Conservation (phyloP, 164 flowering plant species). For the Pachysandra terminalis region DNA sequence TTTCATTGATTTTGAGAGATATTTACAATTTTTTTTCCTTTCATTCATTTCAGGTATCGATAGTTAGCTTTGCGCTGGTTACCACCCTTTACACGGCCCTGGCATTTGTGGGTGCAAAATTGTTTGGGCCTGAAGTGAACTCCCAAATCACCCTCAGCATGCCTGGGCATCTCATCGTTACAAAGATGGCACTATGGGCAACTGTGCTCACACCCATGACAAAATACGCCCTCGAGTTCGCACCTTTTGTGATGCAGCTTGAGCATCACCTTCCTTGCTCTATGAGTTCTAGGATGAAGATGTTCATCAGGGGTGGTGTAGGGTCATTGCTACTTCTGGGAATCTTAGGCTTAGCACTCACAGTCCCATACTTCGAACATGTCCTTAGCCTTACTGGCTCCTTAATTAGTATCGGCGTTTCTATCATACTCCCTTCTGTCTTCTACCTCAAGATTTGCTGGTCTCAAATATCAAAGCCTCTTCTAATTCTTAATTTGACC, state of each 20-base stretch:
- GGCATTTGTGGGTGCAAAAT: conserved; percentile 70
- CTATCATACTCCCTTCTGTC: conserved; percentile 54
- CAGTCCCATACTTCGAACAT: conserved; percentile 64
- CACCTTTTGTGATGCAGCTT: conserved; percentile 69
- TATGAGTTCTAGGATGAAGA: conserved; percentile 35
- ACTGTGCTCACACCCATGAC: conserved; percentile 86
- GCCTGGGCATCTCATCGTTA: conserved; percentile 48
- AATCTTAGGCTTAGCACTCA: conserved; percentile 58
- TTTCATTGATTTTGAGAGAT: too few species aligned
- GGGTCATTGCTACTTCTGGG: conserved; percentile 52
- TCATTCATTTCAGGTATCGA: conserved; percentile 47
- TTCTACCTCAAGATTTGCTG: conserved; percentile 65
- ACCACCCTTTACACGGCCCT: conserved; percentile 52
- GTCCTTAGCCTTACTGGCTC: conserved; percentile 84
- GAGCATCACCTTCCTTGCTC: conserved; percentile 48
- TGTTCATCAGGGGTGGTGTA: conserved; percentile 38
- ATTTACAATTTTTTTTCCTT: neutral
- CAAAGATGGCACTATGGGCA: conserved; percentile 81
- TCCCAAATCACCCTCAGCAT: conserved; percentile 82
- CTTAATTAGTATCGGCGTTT: conserved; percentile 54
- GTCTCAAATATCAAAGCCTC: conserved; percentile 36
- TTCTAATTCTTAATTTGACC: conserved; percentile 33
- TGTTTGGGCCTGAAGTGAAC: conserved; percentile 60
- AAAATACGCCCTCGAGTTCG: conserved; percentile 78
- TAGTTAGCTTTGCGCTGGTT: conserved; percentile 63